Evolutionary conservation across 352 stramenopile genomes (phyloP).

Genomic region (Pythium oligandrum): DNA sequence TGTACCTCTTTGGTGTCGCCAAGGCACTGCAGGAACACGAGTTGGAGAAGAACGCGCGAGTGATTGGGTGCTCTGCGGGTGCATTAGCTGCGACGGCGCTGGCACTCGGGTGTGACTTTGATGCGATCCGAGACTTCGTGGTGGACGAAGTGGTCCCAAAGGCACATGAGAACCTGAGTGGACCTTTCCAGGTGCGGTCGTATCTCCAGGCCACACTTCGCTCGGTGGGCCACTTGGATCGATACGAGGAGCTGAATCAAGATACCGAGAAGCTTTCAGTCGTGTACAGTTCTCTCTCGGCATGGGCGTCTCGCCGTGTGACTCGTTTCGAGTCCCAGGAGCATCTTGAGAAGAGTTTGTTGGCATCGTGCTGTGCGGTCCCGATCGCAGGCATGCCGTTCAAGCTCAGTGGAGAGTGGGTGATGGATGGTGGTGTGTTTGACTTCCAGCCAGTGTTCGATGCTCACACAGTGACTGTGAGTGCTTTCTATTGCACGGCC

Average conservation of each 20-base stretch:
- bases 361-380: slow-evolving; percentile 75
- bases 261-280: slow-evolving; percentile 38
- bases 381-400: slow-evolving; percentile 83
- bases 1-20: slow-evolving; percentile 85
- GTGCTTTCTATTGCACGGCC: slow-evolving; percentile 84
- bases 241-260: slow-evolving; percentile 45
- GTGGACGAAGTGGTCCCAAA: slow-evolving; percentile 40
- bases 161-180: slow-evolving; percentile 40
- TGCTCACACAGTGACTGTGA: slow-evolving; percentile 69
- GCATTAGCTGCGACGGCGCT: slow-evolving; percentile 68
- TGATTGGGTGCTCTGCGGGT: slow-evolving; percentile 79
- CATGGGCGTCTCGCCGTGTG: slow-evolving; percentile 58
- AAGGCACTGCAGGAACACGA: slow-evolving; percentile 78
- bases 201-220: slow-evolving; percentile 57
- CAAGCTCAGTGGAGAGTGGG: slow-evolving; percentile 75
- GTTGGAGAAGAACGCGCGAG: slow-evolving; percentile 45
- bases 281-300: slow-evolving; percentile 75
- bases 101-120: slow-evolving; percentile 69
- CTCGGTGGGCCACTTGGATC: slow-evolving; percentile 31
- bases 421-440: slow-evolving; percentile 82
- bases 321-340: slow-evolving; percentile 60
- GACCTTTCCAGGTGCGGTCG: slow-evolving; percentile 60
- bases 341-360: slow-evolving; percentile 54
- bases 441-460: slow-evolving; percentile 82
- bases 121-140: slow-evolving; percentile 63